These are phyloP conservation scores for Coffea canephora DNA, from an alignment of 257 asterid genomes.

Conservation along the genomic window DNA sequence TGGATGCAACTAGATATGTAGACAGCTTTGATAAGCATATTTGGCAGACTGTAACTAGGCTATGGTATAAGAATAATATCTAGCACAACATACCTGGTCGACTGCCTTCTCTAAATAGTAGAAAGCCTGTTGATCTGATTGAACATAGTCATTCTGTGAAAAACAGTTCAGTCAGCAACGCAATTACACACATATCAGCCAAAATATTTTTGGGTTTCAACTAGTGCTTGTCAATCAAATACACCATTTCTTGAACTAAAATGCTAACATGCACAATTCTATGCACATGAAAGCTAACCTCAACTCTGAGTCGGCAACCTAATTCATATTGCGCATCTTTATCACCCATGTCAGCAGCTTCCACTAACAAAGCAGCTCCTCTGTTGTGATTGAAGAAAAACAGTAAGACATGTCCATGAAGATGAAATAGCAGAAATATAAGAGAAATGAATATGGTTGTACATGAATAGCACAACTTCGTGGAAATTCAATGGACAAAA, in stretches of 20 bases:
- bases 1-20: conserved; percentile 67
- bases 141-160: conserved; percentile 70
- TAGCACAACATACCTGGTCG: conserved; percentile 60
- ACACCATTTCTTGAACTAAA: not conserved
- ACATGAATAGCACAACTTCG: not conserved
- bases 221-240: not conserved
- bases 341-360: conserved; percentile 99
- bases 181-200: conserved; percentile 8
- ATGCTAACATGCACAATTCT: not conserved
- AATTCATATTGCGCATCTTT: conserved; percentile 88
- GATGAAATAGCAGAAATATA: not conserved
- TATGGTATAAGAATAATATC: conserved; percentile 8
- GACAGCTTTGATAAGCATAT: conserved; percentile 20
- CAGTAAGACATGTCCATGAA: conserved; percentile 13
- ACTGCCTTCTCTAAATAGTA: conserved; percentile 84
- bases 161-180: conserved; percentile 6
- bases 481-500: not conserved
- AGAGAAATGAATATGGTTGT: no score
- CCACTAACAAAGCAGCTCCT: conserved; percentile 95
- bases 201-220: not conserved
- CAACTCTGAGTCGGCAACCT: conserved; percentile 79
- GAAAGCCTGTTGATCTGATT: conserved; percentile 88
- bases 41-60: conserved; percentile 1
- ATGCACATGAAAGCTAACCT: conserved; percentile 45
- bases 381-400: conserved; percentile 38